These are phyloP conservation scores for Yamadazyma trypodendri DNA, from an alignment of 1,139 yeast species.

Conservation along the genomic window DNA sequence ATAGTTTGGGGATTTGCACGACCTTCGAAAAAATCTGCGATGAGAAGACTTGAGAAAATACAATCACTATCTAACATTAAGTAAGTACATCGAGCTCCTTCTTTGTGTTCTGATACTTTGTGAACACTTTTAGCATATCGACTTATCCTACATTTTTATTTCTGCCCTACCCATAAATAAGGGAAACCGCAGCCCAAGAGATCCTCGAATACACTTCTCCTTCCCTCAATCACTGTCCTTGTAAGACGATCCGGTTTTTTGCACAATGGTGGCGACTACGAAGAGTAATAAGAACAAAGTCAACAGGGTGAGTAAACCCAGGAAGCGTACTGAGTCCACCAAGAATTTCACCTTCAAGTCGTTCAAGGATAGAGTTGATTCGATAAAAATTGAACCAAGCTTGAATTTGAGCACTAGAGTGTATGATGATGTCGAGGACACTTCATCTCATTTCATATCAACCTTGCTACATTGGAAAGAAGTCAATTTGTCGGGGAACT, in stretches of 20 bases:
- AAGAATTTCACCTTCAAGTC: constrained; percentile 69
- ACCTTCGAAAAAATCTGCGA: constrained; percentile 1
- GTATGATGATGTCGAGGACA: constrained; percentile 64
- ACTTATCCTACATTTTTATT: too few relatives aligned
- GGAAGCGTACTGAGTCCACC: constrained; percentile 47
- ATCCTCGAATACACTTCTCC: too few relatives aligned
- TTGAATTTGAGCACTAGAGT: constrained; percentile 62
- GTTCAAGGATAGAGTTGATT: constrained; percentile 80
- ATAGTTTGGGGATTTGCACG: neutral
- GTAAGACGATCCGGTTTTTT: neutral
- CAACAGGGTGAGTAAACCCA: constrained; percentile 8
- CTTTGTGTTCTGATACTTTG: neutral
- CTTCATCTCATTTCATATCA: constrained; percentile 67
- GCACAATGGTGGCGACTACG: constrained; percentile 9
- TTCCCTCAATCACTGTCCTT: too few relatives aligned
- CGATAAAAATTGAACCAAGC: constrained; percentile 82
- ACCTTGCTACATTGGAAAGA: constrained; percentile 88
- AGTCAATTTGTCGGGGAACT: constrained; percentile 73
- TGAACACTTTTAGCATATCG: too few relatives aligned
- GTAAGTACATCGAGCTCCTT: too few relatives aligned
- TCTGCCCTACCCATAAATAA: too few relatives aligned
- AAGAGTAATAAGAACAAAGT: constrained; percentile 5
- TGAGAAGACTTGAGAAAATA: constrained; percentile 1
- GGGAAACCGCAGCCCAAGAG: too few relatives aligned
- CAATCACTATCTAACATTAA: neutral